A percentile compares a stretch with the other conserved stretches of the same genome.
phyloP scores from a whole-genome alignment of 345 rosid species.

The Boechera retrofracta region DNA sequence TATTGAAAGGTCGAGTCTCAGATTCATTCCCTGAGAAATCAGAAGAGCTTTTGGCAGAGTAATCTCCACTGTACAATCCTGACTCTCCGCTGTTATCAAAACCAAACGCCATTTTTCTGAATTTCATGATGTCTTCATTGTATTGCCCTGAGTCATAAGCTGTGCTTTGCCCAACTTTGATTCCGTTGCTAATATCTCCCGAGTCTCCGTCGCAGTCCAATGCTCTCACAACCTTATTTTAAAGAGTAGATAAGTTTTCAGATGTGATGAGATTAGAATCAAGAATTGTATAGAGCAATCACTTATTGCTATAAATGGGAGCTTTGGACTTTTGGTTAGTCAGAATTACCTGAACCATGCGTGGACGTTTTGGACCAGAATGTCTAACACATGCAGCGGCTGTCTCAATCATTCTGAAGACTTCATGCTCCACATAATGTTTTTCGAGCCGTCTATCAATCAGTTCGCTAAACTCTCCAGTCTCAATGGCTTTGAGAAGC shows the following conservation, averaged over 20 bases:
- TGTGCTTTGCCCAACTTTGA: conserved; percentile 84
- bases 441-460: conserved; percentile 80
- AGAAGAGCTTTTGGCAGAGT: conserved; percentile 47
- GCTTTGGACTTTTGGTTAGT: conserved; percentile 11
- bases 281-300: conserved; percentile 5
- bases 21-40: conserved; percentile 52
- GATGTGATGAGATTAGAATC: conserved; percentile 4
- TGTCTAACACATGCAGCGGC: conserved; percentile 98
- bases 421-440: conserved; percentile 72
- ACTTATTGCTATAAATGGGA: background rate
- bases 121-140: conserved; percentile 70
- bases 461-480: conserved; percentile 64
- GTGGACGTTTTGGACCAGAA: conserved; percentile 85
- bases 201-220: conserved; percentile 66
- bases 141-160: conserved; percentile 81
- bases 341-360: conserved; percentile 82
- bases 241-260: conserved; percentile 3
- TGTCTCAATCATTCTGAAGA: conserved; percentile 83
- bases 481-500: conserved; percentile 72
- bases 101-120: conserved; percentile 74
- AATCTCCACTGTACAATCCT: conserved; percentile 58
- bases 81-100: conserved; percentile 53
- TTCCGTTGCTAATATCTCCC: conserved; percentile 79
- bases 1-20: conserved; percentile 44
- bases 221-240: conserved; percentile 75